Evolutionary conservation across 2,329 filamentous ascomycete genomes (phyloP), one percentile per base, ranked within the genome.

Genomic region (Cryoendolithus antarcticus): DNA sequence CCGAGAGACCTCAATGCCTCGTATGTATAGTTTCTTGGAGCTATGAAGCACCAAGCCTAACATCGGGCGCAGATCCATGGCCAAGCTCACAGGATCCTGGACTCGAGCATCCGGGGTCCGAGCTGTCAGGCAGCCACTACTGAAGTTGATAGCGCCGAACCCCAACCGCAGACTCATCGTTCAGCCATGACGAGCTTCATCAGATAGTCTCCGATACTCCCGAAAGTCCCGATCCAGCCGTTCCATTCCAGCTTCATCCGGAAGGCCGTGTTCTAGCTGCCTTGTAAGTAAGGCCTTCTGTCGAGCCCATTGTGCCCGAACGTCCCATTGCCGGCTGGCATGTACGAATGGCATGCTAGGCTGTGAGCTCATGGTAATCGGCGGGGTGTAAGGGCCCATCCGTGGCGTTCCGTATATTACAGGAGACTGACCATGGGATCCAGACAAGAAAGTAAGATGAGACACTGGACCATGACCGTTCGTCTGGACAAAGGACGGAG

Each of bases 121-220:
- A 27, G 24, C 24, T 27, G 5, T 27, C 7, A 27, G 24, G 24
- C 24, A 27, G 24, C 24, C 24, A 19, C 24, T 27, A 27, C 5
- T 27, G 7, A 27, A 8, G 6, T 27, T 27, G 15, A 19, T 19
- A 19, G 15, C 15, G 15, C 15, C 15, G 15, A 19, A 19, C 15
- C 15, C 15, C 15, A 19, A 19, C 15, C 15, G 15, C 31, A 21
- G 15, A 19, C 15, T 19, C 15, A 19, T 19, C 15, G 49, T 47
- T 55, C 51, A 55, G 46, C 51, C 49, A 24, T 45, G 48, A 39
- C 48, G 44, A 34, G 50, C 47, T 31, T 51, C 49, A 12, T 52
- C 39, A 9, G 50, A 51, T 11, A 51, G 42, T 35, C 49, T 44
- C 9, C 50, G 46, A 9, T 52, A 34, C 39, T 53, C 49, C 35